Evolutionary conservation across 169 alveolate genomes (phyloP).

Genomic region (Babesia sp.): DNA sequence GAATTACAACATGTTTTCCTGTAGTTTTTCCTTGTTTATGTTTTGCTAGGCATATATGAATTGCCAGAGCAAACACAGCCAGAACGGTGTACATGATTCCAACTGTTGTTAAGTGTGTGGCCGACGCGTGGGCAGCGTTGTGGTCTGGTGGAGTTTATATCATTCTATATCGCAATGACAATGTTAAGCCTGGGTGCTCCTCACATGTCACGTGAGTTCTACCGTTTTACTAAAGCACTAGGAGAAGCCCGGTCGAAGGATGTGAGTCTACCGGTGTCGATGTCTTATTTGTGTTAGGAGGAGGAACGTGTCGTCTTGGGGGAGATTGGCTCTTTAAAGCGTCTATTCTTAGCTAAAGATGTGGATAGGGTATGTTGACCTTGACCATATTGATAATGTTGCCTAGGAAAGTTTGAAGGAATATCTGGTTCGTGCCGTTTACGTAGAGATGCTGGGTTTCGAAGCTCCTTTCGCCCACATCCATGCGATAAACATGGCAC

Average conservation of each 20-base stretch:
- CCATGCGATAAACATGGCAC: constrained; percentile 90
- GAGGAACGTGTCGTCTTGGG: constrained; percentile 45
- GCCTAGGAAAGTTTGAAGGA: constrained; percentile 79
- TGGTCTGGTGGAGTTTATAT: not conserved
- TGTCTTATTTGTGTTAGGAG: constrained; percentile 23
- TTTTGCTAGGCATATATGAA: constrained; percentile 16
- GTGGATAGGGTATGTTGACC: constrained; percentile 39
- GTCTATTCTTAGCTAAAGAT: constrained; percentile 25
- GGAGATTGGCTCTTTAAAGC: constrained; percentile 46
- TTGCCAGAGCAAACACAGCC: not conserved
- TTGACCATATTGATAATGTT: not conserved
- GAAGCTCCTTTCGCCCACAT: constrained; percentile 93
- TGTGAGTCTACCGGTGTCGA: constrained; percentile 50
- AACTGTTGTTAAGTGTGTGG: constrained; percentile 24
- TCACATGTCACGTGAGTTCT: constrained; percentile 79
- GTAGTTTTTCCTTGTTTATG: not conserved
- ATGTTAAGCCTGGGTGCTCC: constrained; percentile 74
- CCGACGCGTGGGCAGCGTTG: constrained; percentile 2
- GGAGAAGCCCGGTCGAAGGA: constrained; percentile 94
- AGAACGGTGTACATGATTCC: constrained; percentile 4
- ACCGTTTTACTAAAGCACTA: constrained; percentile 87
- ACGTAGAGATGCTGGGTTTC: constrained; percentile 95
- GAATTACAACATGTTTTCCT: not conserved
- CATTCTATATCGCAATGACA: constrained; percentile 21
- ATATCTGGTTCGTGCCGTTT: constrained; percentile 87